A percentile compares a stretch with the other conserved stretches of the same genome.
Conservation (phyloP, 371 early-diverging fungal genomes). For the Mucor plumbeus region DNA sequence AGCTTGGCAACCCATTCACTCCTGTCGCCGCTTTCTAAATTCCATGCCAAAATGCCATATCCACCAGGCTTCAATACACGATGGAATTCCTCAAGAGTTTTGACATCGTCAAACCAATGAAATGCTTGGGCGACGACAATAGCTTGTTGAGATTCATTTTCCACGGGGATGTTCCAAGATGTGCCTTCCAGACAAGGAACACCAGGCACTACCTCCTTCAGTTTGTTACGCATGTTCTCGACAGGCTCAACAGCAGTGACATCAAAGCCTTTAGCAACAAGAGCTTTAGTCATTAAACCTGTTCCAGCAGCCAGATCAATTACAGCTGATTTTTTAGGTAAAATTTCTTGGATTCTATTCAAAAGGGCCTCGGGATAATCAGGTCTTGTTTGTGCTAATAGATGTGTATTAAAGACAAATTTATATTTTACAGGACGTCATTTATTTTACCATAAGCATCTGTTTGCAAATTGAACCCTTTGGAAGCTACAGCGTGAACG, state of each 20-base stretch:
- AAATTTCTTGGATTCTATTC: constrained; percentile 17
- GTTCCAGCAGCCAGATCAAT: constrained; percentile 47
- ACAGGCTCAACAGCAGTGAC: constrained; percentile 55
- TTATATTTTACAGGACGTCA: background rate
- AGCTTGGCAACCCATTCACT: constrained; percentile 37
- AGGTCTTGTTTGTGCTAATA: constrained; percentile 35
- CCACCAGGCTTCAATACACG: constrained; percentile 53
- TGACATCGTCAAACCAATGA: constrained; percentile 57
- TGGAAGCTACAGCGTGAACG: constrained; percentile 11
- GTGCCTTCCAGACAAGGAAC: constrained; percentile 39
- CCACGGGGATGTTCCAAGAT: constrained; percentile 43
- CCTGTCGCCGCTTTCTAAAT: constrained; percentile 39
- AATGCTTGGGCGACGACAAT: constrained; percentile 55
- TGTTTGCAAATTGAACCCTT: constrained; percentile 16
- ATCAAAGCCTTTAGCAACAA: constrained; percentile 27
- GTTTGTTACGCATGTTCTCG: constrained; percentile 45
- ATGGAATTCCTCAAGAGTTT: constrained; percentile 43
- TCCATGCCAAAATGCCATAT: constrained; percentile 45
- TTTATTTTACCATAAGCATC: constrained; percentile 12
- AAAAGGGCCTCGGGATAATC: constrained; percentile 33
- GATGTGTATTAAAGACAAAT: background rate
- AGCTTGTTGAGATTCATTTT: constrained; percentile 36
- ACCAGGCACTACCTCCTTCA: constrained; percentile 20
- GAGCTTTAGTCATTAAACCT: constrained; percentile 38
- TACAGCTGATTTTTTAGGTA: constrained; percentile 22